Percentiles rank a stretch among this genome's conserved stretches.
Evolutionary conservation across 202 grass and related monocot species (phyloP).

Genomic region (Carex arenaria): DNA sequence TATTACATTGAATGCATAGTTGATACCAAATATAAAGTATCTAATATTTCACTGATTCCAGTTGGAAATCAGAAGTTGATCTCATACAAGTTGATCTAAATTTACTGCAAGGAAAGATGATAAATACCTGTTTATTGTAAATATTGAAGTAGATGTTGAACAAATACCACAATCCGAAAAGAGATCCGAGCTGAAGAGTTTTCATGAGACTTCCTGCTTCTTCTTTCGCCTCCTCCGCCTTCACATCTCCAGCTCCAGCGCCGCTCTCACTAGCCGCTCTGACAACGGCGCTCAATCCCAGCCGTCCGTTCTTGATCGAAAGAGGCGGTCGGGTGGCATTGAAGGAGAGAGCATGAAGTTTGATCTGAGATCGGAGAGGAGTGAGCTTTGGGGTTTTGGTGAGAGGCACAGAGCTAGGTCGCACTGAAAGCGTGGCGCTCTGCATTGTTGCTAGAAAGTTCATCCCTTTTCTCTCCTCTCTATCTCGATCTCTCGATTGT

Average conservation of each 20-base stretch:
- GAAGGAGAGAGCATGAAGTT: background rate
- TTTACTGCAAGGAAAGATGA: background rate
- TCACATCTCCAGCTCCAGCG: constrained; percentile 2
- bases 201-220: constrained; percentile 23
- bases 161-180: constrained; percentile 93
- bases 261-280: constrained; percentile 23
- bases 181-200: constrained; percentile 71
- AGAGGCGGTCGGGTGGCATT: background rate
- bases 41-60: background rate
- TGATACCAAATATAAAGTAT: background rate
- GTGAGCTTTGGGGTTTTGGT: constrained; percentile 21
- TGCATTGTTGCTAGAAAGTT: constrained; percentile 35
- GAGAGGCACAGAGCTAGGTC: constrained; percentile 36
- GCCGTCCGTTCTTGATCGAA: constrained; percentile 3
- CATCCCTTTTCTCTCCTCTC: background rate
- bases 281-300: constrained; percentile 8
- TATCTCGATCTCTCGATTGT: background rate
- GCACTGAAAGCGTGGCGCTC: constrained; percentile 43
- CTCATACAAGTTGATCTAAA: background rate
- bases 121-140: constrained; percentile 84
- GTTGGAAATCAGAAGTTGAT: background rate
- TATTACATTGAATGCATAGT: background rate
- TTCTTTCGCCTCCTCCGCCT: background rate
- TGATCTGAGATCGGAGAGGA: background rate
- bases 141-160: constrained; percentile 99